A percentile compares a stretch with the other conserved stretches of the same genome.
Evolutionary conservation across 2,329 filamentous ascomycete species (phyloP).

Genomic region (Hymenoscyphus occultus): DNA sequence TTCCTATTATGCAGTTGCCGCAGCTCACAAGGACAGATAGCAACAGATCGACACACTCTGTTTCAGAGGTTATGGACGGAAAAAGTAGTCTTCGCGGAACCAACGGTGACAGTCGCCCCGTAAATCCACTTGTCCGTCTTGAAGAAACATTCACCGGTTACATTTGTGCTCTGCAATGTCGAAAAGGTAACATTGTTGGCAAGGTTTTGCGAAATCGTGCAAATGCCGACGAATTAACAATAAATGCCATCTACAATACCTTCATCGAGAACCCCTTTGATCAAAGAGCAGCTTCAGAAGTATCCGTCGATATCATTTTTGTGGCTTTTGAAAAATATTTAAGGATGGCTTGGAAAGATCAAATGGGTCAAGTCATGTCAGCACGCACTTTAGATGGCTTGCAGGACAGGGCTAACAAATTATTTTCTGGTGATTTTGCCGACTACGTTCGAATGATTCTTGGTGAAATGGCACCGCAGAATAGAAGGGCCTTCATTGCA

Average conservation of each 20-base stretch:
- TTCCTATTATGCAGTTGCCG: constrained; percentile 41
- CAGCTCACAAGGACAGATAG: constrained; percentile 30
- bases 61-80: constrained; percentile 30
- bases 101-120: constrained; percentile 51
- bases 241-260: constrained; percentile 88
- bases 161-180: constrained; percentile 74
- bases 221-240: constrained; percentile 69
- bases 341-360: constrained; percentile 80
- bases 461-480: constrained; percentile 65
- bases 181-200: constrained; percentile 84
- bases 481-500: constrained; percentile 73
- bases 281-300: constrained; percentile 70
- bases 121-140: constrained; percentile 67
- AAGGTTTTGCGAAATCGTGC: constrained; percentile 69
- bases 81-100: constrained; percentile 39
- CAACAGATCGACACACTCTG: constrained; percentile 32
- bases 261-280: constrained; percentile 81
- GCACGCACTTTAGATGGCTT: constrained; percentile 67
- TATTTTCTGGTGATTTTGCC: constrained; percentile 69
- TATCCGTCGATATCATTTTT: constrained; percentile 80
- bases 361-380: constrained; percentile 82
- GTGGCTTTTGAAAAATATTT: constrained; percentile 93
- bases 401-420: constrained; percentile 64
- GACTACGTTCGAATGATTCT: constrained; percentile 66
- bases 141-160: constrained; percentile 86